Conservation (phyloP, 148 eudicot genomes). For the Cornus controversa region DNA sequence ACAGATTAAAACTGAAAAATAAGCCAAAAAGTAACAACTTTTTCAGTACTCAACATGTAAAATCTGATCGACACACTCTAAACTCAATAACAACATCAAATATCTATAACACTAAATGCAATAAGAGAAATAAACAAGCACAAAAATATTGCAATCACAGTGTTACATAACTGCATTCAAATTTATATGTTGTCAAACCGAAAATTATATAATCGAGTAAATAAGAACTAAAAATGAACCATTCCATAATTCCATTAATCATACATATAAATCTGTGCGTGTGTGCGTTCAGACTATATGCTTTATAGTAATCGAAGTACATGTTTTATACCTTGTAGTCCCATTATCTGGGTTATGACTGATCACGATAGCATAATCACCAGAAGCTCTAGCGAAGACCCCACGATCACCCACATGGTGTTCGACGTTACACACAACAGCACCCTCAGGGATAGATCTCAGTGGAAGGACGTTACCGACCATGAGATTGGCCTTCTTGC, state of each 20-base stretch:
- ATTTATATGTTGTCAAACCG: too few species aligned
- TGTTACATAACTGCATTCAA: too few species aligned
- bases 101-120: neutral
- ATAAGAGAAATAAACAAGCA: neutral
- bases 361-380: constrained; percentile 46
- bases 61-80: neutral
- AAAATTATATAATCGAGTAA: too few species aligned
- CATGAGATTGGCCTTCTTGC: constrained; percentile 38
- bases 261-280: too few species aligned
- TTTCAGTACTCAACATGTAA: neutral
- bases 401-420: constrained; percentile 53
- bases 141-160: too few species aligned
- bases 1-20: too few species aligned
- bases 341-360: constrained; percentile 47
- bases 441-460: constrained; percentile 44
- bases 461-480: constrained; percentile 45
- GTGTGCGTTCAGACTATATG: too few species aligned
- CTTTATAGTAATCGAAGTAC: too few species aligned
- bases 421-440: constrained; percentile 48
- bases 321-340: constrained; percentile 29
- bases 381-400: constrained; percentile 42
- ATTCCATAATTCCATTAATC: too few species aligned
- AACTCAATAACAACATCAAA: neutral
- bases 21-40: neutral
- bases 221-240: too few species aligned